These are phyloP conservation scores for Diplotaxis tenuifolia DNA, from an alignment of 345 rosid genomes.

Conservation along the genomic window DNA sequence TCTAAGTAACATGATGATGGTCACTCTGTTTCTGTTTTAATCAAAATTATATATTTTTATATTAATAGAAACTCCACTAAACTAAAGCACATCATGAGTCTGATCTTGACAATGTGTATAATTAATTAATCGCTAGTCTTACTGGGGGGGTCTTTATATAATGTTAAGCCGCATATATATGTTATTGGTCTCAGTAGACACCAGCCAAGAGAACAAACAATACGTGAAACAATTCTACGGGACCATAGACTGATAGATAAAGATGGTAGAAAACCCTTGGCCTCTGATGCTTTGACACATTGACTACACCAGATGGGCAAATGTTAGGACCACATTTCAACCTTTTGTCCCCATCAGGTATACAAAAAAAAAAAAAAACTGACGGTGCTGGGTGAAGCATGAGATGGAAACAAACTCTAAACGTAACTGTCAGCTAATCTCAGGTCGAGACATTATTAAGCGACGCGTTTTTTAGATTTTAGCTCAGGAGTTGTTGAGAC, in stretches of 20 bases:
- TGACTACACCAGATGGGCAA: conserved; percentile 23
- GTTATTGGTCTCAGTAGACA: conserved; percentile 8
- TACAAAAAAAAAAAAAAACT: conserved; percentile 1
- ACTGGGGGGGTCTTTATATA: conserved; percentile 17
- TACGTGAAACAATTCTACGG: conserved; percentile 7
- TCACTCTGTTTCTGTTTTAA: too few species aligned
- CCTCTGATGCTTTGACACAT: conserved; percentile 35
- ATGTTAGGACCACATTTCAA: neutral
- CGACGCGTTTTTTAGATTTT: conserved; percentile 19
- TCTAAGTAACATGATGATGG: conserved; percentile 50
- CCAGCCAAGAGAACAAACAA: conserved; percentile 13
- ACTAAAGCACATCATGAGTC: neutral
- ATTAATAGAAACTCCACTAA: conserved; percentile 1
- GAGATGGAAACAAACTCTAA: conserved; percentile 31
- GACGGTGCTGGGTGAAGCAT: conserved; percentile 32
- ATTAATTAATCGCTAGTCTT: too few species aligned
- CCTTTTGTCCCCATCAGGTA: conserved; percentile 14
- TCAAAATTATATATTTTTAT: neutral
- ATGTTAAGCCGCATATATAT: conserved; percentile 7
- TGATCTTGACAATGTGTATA: neutral
- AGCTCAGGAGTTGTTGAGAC: conserved; percentile 20
- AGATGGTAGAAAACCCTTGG: neutral
- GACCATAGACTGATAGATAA: conserved; percentile 12
- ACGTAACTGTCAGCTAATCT: conserved; percentile 16
- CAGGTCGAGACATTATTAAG: conserved; percentile 7